phyloP scores from a whole-genome alignment of 169 alveolate species.

The Plasmodium reichenowi region DNA sequence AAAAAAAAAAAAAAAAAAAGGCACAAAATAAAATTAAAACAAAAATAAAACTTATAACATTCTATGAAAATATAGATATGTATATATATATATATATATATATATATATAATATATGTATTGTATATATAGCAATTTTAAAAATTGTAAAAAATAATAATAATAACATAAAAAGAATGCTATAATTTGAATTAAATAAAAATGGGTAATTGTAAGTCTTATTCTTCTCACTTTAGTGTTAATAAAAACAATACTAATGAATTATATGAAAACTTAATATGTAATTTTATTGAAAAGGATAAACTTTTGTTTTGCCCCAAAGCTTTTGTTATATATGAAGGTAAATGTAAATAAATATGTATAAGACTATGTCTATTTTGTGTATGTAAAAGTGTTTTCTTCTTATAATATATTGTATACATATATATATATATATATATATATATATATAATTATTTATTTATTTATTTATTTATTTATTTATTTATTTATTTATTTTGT shows the following conservation, averaged over 20 bases:
- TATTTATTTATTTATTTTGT: no score
- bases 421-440: background rate
- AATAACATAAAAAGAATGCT: slow-evolving; percentile 3
- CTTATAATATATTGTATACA: background rate
- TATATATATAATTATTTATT: background rate
- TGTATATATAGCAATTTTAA: no score
- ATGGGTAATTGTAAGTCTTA: slow-evolving; percentile 72
- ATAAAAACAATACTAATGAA: slow-evolving; percentile 54
- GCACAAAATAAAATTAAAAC: no score
- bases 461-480: no score
- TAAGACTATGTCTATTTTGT: background rate
- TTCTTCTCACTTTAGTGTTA: slow-evolving; percentile 44
- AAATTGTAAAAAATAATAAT: background rate
- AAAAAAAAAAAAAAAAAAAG: background rate
- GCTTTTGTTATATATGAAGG: slow-evolving; percentile 72
- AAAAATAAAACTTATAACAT: no score
- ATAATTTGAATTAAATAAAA: slow-evolving; percentile 4
- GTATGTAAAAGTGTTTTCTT: no score
- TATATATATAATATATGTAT: no score
- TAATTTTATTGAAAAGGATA: slow-evolving; percentile 48
- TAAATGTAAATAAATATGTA: slow-evolving; percentile 16
- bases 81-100: no score
- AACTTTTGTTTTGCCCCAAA: slow-evolving; percentile 30
- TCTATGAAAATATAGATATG: no score
- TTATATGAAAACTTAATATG: slow-evolving; percentile 71